Conservation (phyloP, 305 asterid species). For the Caryopteris hybrid region DNA sequence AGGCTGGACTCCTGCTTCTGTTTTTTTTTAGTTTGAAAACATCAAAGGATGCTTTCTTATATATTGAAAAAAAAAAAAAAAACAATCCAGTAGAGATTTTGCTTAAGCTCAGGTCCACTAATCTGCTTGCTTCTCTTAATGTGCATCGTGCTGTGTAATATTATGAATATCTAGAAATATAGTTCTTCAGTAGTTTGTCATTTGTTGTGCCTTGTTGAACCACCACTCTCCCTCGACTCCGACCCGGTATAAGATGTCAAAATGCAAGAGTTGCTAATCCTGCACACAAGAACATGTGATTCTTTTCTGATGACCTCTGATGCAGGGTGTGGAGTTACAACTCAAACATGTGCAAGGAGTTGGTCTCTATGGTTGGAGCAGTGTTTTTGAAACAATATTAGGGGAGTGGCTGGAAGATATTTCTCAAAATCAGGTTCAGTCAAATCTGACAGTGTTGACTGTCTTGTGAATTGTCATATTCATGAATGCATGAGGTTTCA, state of each 20-base stretch:
- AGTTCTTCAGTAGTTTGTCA: conserved; percentile 3
- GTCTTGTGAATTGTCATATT: conserved; percentile 23
- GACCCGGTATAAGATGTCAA: neutral
- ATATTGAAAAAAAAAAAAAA: neutral
- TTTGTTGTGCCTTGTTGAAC: neutral
- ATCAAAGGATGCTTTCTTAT: neutral
- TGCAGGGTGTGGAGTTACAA: conserved; percentile 89
- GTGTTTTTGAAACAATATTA: conserved; percentile 69
- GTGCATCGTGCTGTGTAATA: neutral
- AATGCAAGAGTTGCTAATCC: conserved; percentile 8
- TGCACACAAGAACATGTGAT: conserved; percentile 6
- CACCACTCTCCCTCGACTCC: too few relatives aligned
- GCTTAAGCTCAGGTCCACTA: neutral
- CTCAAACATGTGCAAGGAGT: conserved; percentile 87
- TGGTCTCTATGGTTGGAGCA: conserved; percentile 91
- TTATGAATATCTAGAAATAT: conserved; percentile 7
- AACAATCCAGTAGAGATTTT: neutral
- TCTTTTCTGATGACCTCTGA: conserved; percentile 27
- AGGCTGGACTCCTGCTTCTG: conserved; percentile 1
- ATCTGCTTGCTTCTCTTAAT: neutral
- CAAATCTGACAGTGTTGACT: conserved; percentile 11
- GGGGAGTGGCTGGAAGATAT: conserved; percentile 99
- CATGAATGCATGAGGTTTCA: conserved; percentile 19
- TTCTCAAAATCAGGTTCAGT: conserved; percentile 88
- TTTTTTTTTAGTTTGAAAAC: neutral